A percentile compares a stretch with the other conserved stretches of the same genome.
Conservation (phyloP, 441 rosid genomes). For the Euphorbia schlechtendalii region DNA sequence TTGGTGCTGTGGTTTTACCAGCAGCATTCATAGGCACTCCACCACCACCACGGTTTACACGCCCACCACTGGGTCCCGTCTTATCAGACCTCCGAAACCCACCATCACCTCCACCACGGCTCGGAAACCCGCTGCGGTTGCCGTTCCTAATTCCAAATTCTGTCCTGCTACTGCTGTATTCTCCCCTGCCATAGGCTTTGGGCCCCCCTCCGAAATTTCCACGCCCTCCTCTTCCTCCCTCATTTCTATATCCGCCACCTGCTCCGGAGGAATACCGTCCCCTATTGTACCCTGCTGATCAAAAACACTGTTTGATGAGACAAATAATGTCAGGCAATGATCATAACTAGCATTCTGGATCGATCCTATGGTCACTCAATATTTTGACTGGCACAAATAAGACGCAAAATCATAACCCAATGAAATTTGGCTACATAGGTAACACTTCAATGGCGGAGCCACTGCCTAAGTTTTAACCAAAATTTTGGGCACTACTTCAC, state of each 20-base stretch:
- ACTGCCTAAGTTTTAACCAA: too few species aligned
- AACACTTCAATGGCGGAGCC: too few species aligned
- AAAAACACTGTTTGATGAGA: not conserved
- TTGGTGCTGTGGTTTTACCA: slow-evolving; percentile 34
- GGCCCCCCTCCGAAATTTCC: slow-evolving; percentile 69
- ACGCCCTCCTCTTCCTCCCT: slow-evolving; percentile 70
- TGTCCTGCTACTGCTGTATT: slow-evolving; percentile 30
- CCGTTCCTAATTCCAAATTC: slow-evolving; percentile 60
- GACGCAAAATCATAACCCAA: too few species aligned
- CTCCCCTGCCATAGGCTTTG: slow-evolving; percentile 56
- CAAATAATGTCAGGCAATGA: not conserved
- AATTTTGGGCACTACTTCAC: too few species aligned
- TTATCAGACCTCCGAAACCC: slow-evolving; percentile 51
- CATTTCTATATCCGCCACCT: slow-evolving; percentile 58
- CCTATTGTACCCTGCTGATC: slow-evolving; percentile 48
- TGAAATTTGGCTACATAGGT: too few species aligned
- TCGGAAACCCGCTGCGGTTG: slow-evolving; percentile 55
- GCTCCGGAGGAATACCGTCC: slow-evolving; percentile 53
- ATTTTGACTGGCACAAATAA: too few species aligned
- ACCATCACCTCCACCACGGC: slow-evolving; percentile 43
- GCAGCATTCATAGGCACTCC: slow-evolving; percentile 27
- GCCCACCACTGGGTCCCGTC: slow-evolving; percentile 38
- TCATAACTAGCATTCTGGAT: too few species aligned
- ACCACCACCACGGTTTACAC: slow-evolving; percentile 34
- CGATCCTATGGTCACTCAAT: too few species aligned